Percentiles rank a stretch among this genome's conserved stretches.
Conservation (phyloP, 768 basidiomycete genomes). For the Dacryopinax spathularia region DNA sequence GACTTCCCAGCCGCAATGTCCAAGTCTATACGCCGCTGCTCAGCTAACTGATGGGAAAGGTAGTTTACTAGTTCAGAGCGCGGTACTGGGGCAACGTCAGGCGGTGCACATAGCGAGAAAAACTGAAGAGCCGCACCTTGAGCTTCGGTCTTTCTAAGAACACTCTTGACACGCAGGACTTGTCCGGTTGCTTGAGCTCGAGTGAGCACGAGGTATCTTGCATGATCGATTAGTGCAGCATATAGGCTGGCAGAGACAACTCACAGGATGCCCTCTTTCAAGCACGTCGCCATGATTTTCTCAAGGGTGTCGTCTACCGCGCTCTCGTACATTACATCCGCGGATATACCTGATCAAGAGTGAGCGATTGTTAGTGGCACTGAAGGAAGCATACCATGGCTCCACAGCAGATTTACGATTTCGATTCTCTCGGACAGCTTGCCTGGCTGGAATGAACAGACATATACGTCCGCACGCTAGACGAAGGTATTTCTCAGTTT, state of each 20-base stretch:
- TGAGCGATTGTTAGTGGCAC: not conserved
- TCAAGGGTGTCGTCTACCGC: slow-evolving; percentile 47
- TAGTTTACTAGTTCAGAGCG: not conserved
- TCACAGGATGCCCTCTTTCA: slow-evolving; percentile 72
- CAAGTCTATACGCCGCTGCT: not conserved
- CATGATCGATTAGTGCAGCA: not conserved
- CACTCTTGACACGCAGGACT: not conserved
- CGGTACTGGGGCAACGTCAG: not conserved
- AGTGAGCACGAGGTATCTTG: not conserved
- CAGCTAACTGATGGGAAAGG: not conserved
- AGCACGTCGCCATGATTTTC: slow-evolving; percentile 53
- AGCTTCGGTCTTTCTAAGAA: not conserved
- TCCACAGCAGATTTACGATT: slow-evolving; percentile 62
- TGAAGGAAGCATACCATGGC: slow-evolving; percentile 43
- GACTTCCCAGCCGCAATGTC: not conserved
- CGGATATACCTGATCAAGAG: slow-evolving; percentile 16
- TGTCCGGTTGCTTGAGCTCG: not conserved
- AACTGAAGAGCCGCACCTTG: not conserved
- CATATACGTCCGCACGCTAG: slow-evolving; percentile 49
- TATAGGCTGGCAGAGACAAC: slow-evolving; percentile 15
- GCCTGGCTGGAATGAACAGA: slow-evolving; percentile 64
- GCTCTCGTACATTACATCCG: slow-evolving; percentile 77
- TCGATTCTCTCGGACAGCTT: slow-evolving; percentile 65
- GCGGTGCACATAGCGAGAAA: too few relatives aligned
- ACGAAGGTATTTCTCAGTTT: not conserved